These are phyloP conservation scores for Cairneyella variabilis DNA, from an alignment of 495 filamentous ascomycete genomes.

Conservation along the genomic window DNA sequence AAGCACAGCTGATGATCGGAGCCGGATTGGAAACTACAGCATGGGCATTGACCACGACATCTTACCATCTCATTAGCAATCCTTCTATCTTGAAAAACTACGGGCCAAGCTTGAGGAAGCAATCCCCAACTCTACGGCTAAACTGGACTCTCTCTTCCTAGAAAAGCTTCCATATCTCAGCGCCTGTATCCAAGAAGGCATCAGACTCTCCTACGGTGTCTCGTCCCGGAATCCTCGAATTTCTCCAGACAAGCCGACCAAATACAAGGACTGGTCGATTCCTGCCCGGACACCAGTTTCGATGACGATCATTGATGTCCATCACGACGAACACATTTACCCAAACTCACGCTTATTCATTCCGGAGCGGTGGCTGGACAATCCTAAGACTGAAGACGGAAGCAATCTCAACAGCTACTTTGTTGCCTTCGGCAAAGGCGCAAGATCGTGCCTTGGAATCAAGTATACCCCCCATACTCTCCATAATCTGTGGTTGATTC, in stretches of 20 bases:
- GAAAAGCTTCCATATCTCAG: slow-evolving; percentile 44
- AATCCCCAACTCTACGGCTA: slow-evolving; percentile 6
- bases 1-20: slow-evolving; percentile 28
- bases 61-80: background rate
- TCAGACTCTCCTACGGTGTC: slow-evolving; percentile 23
- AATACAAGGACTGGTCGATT: slow-evolving; percentile 17
- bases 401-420: slow-evolving; percentile 35
- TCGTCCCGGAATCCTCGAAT: slow-evolving; percentile 13
- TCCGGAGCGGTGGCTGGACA: slow-evolving; percentile 43
- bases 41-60: background rate
- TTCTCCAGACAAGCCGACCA: slow-evolving; percentile 8
- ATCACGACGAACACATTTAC: slow-evolving; percentile 35
- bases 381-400: too few species aligned
- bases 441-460: slow-evolving; percentile 42
- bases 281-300: slow-evolving; percentile 38
- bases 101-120: slow-evolving; percentile 24
- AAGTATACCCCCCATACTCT: slow-evolving; percentile 24
- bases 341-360: slow-evolving; percentile 35
- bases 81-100: slow-evolving; percentile 19
- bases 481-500: slow-evolving; percentile 10
- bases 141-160: slow-evolving; percentile 23
- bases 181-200: slow-evolving; percentile 38
- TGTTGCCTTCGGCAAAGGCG: slow-evolving; percentile 42
- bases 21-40: slow-evolving; percentile 25
- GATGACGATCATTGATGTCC: slow-evolving; percentile 35